These are phyloP conservation scores for Paecilomyces dactylethromorphus DNA, from an alignment of 2,329 filamentous ascomycete genomes.

Conservation along the genomic window DNA sequence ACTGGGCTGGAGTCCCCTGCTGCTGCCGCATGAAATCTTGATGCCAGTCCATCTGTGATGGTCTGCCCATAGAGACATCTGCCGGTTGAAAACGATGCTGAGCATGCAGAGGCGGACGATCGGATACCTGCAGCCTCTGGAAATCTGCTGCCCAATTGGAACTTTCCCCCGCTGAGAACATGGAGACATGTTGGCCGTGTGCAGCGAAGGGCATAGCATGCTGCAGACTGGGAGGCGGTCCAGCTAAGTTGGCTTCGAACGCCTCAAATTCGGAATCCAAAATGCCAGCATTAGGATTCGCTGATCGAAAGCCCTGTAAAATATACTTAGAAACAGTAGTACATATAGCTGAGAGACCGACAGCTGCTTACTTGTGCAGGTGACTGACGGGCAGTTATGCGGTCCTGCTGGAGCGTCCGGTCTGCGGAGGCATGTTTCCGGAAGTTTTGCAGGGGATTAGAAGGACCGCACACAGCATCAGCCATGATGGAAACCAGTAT, in stretches of 20 bases:
- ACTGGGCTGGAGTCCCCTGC: conserved; percentile 15
- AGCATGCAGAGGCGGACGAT: conserved; percentile 36
- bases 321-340: conserved; percentile 1
- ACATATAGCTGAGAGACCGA: neutral
- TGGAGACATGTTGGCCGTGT: conserved; percentile 17
- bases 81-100: conserved; percentile 41
- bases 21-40: conserved; percentile 48
- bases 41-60: conserved; percentile 47
- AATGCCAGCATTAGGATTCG: conserved; percentile 46
- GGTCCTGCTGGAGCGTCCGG: conserved; percentile 67
- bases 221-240: conserved; percentile 30
- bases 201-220: conserved; percentile 23
- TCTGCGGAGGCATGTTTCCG: conserved; percentile 64
- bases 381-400: conserved; percentile 49
- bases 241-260: conserved; percentile 47
- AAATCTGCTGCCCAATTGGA: conserved; percentile 42
- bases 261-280: conserved; percentile 64
- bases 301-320: conserved; percentile 56
- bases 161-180: conserved; percentile 14
- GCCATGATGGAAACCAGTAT: conserved; percentile 45
- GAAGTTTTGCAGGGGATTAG: conserved; percentile 67
- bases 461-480: conserved; percentile 66
- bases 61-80: conserved; percentile 20
- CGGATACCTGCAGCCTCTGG: conserved; percentile 37
- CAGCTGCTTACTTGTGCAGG: conserved; percentile 46